phyloP scores from a whole-genome alignment of 2,329 filamentous ascomycete species.

The Periconia sp. region DNA sequence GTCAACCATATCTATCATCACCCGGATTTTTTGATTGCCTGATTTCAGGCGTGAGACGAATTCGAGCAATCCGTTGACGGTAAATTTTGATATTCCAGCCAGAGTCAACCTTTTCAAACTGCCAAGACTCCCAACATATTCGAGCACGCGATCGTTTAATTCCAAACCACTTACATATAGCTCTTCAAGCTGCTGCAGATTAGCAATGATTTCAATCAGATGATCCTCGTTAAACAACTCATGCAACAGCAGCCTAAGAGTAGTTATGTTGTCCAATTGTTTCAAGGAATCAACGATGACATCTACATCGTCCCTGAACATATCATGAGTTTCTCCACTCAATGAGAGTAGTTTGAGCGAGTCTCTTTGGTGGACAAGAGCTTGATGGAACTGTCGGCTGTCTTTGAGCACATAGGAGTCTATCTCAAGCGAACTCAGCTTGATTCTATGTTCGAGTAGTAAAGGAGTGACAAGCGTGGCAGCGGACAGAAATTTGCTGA shows the following conservation, averaged over 20 bases:
- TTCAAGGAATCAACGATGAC: conserved; percentile 55
- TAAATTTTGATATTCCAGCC: conserved; percentile 59
- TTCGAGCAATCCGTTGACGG: conserved; percentile 51
- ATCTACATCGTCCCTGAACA: conserved; percentile 51
- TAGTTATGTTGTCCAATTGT: conserved; percentile 53
- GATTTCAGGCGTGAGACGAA: conserved; percentile 46
- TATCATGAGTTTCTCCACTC: conserved; percentile 51
- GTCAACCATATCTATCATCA: conserved; percentile 50
- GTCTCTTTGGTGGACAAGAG: conserved; percentile 56
- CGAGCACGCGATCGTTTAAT: conserved; percentile 53
- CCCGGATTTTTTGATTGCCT: conserved; percentile 45
- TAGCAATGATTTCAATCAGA: conserved; percentile 50
- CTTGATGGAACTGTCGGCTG: conserved; percentile 55
- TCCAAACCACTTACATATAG: conserved; percentile 60
- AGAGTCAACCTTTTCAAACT: conserved; percentile 58
- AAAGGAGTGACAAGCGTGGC: conserved; percentile 56
- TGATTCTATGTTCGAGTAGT: conserved; percentile 49
- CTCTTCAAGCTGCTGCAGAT: conserved; percentile 55
- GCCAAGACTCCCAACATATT: conserved; percentile 48
- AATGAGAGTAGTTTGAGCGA: conserved; percentile 51
- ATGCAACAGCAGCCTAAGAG: conserved; percentile 55
- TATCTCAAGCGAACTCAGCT: conserved; percentile 53
- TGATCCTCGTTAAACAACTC: conserved; percentile 56
- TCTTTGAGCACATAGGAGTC: conserved; percentile 52
- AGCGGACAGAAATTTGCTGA: conserved; percentile 56